phyloP scores from a whole-genome alignment of 768 basidiomycete genomes.

The Pleurotus platypus region DNA sequence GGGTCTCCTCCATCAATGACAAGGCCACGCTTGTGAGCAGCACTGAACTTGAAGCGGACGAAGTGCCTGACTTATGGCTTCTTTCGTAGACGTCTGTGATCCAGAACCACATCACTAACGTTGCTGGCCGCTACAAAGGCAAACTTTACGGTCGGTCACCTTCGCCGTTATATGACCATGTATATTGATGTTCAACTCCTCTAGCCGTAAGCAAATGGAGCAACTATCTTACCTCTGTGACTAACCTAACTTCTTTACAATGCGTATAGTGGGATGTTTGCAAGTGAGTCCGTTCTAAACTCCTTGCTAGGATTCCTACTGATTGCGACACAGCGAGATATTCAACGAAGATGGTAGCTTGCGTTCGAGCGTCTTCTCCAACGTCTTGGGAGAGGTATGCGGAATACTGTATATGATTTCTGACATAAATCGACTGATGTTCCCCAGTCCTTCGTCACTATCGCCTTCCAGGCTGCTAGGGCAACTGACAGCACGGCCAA shows the following conservation, averaged over 20 bases:
- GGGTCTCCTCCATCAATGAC: slow-evolving; percentile 36
- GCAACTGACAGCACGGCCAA: slow-evolving; percentile 46
- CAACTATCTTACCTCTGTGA: background rate
- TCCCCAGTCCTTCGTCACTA: slow-evolving; percentile 39
- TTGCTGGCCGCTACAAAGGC: slow-evolving; percentile 43
- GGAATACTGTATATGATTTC: background rate
- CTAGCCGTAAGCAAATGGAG: background rate
- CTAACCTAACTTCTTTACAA: background rate
- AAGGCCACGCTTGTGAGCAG: slow-evolving; percentile 29
- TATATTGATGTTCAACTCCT: background rate
- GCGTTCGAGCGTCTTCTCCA: slow-evolving; percentile 43
- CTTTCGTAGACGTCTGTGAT: slow-evolving; percentile 33
- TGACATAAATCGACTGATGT: slow-evolving; percentile 6
- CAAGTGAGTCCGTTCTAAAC: slow-evolving; percentile 25
- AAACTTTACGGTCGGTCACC: slow-evolving; percentile 33
- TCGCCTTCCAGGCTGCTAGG: slow-evolving; percentile 49
- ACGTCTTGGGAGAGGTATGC: slow-evolving; percentile 41
- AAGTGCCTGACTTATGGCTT: background rate
- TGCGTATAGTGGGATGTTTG: slow-evolving; percentile 36
- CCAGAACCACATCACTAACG: slow-evolving; percentile 41
- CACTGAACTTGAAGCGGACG: background rate
- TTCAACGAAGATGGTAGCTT: slow-evolving; percentile 50
- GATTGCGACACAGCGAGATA: slow-evolving; percentile 33
- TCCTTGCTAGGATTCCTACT: slow-evolving; percentile 8
- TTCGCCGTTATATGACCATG: no score